phyloP scores from a whole-genome alignment of 2,329 filamentous ascomycete species.

The Plenodomus lindquistii region DNA sequence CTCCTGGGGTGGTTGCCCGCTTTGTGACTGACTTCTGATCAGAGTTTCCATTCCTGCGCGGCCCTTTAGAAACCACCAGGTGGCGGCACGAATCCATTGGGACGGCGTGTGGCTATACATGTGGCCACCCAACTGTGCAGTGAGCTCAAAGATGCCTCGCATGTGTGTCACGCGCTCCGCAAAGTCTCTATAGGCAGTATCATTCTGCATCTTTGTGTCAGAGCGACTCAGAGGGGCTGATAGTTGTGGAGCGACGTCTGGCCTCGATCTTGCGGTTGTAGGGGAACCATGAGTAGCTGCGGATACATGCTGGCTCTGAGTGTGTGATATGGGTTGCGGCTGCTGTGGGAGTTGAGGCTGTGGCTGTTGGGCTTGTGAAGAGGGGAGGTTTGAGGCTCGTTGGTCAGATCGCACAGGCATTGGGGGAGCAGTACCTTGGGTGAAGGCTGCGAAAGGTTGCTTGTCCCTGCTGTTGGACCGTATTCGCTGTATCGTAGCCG shows the following conservation, averaged over 20 bases:
- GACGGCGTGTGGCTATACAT: conserved; percentile 64
- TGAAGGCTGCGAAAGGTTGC: conserved; percentile 17
- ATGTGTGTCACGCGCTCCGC: conserved; percentile 72
- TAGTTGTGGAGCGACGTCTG: conserved; percentile 16
- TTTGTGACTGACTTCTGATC: conserved; percentile 66
- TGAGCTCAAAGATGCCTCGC: conserved; percentile 74
- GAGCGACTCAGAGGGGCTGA: conserved; percentile 29
- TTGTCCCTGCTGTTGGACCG: conserved; percentile 16
- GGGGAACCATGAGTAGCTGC: conserved; percentile 13
- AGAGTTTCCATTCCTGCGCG: conserved; percentile 73
- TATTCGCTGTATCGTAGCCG: conserved; percentile 20
- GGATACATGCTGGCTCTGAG: conserved; percentile 8
- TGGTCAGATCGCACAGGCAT: conserved; percentile 30
- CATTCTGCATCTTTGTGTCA: conserved; percentile 37
- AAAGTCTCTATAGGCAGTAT: conserved; percentile 68
- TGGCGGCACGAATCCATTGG: conserved; percentile 71
- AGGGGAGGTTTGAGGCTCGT: conserved; percentile 11
- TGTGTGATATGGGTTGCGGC: conserved; percentile 9
- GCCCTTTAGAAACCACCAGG: conserved; percentile 91
- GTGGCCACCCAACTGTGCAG: conserved; percentile 73
- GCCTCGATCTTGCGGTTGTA: conserved; percentile 19
- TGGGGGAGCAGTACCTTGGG: conserved; percentile 23
- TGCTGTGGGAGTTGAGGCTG: conserved; percentile 5
- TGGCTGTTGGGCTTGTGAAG: conserved; percentile 9
- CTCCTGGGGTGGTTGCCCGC: conserved; percentile 56